phyloP scores from a whole-genome alignment of 2,329 filamentous ascomycete genomes.

The Lasiodiplodia hormozganensis region DNA sequence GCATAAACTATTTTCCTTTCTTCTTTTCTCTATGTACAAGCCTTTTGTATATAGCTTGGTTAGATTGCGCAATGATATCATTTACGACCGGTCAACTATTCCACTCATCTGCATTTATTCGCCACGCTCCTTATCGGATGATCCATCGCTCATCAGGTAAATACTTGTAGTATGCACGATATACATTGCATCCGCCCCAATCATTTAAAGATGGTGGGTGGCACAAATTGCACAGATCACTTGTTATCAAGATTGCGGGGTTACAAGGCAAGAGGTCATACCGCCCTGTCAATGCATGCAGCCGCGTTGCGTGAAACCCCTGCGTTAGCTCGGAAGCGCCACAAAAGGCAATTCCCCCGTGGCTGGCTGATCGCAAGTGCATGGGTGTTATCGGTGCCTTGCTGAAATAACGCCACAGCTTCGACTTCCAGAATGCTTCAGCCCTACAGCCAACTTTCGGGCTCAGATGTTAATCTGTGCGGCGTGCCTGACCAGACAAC shows the following conservation, averaged over 20 bases:
- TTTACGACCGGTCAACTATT: conserved; percentile 5
- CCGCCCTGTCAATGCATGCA: neutral
- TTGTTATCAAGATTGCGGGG: neutral
- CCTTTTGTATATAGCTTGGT: conserved; percentile 19
- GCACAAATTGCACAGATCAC: neutral
- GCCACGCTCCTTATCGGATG: neutral
- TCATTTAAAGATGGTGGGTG: neutral
- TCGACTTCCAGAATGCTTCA: neutral
- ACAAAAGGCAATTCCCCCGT: neutral
- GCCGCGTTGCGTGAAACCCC: neutral
- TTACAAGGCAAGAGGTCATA: neutral
- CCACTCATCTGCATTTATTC: neutral
- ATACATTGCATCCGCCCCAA: neutral
- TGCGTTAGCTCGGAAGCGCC: conserved; percentile 2
- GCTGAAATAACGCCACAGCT: neutral
- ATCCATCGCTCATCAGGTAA: neutral
- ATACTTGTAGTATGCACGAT: neutral
- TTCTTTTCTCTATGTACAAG: neutral
- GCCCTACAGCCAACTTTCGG: neutral
- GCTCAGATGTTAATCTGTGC: neutral
- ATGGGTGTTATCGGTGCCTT: neutral
- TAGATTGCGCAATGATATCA: conserved; percentile 13
- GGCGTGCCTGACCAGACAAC: neutral
- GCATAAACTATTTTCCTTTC: neutral
- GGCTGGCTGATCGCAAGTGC: neutral